Percentiles rank a stretch among this genome's conserved stretches.
These are phyloP conservation scores for Earliella scabrosa DNA, from an alignment of 1,284 basidiomycete species.

Conservation along the genomic window DNA sequence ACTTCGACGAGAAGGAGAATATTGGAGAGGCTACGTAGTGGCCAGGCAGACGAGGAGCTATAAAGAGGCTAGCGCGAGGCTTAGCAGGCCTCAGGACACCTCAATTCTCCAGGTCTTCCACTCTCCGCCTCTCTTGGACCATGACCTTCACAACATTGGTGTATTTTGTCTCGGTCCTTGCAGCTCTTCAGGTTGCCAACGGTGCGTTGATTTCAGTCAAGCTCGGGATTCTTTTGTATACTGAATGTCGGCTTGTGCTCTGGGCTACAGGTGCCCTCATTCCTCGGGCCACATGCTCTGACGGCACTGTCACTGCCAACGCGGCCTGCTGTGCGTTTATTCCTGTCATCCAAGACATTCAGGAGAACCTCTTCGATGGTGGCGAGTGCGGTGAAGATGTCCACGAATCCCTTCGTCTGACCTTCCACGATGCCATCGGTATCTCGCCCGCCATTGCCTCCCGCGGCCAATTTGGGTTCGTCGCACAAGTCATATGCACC, in stretches of 20 bases:
- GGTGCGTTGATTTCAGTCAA: slow-evolving; percentile 7
- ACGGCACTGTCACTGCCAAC: slow-evolving; percentile 38
- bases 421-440: slow-evolving; percentile 38
- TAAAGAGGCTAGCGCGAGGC: slow-evolving; percentile 5
- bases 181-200: slow-evolving; percentile 22
- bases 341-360: slow-evolving; percentile 41
- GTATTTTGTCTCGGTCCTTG: slow-evolving; percentile 19
- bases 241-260: not conserved
- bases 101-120: slow-evolving; percentile 1
- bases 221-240: not conserved
- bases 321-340: slow-evolving; percentile 44
- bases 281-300: slow-evolving; percentile 28
- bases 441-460: slow-evolving; percentile 26
- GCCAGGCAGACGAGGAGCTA: not conserved
- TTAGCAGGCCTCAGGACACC: slow-evolving; percentile 2
- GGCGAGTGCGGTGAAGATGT: slow-evolving; percentile 32
- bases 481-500: not conserved
- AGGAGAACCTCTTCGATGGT: slow-evolving; percentile 41
- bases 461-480: slow-evolving; percentile 24
- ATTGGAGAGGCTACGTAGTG: not conserved
- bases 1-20: not conserved
- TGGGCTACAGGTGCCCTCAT: slow-evolving; percentile 23
- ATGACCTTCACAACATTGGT: slow-evolving; percentile 25
- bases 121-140: slow-evolving; percentile 6
- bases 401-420: slow-evolving; percentile 36